These are phyloP conservation scores for Hysterium pulicare DNA, from an alignment of 2,329 filamentous ascomycete genomes.

Conservation along the genomic window DNA sequence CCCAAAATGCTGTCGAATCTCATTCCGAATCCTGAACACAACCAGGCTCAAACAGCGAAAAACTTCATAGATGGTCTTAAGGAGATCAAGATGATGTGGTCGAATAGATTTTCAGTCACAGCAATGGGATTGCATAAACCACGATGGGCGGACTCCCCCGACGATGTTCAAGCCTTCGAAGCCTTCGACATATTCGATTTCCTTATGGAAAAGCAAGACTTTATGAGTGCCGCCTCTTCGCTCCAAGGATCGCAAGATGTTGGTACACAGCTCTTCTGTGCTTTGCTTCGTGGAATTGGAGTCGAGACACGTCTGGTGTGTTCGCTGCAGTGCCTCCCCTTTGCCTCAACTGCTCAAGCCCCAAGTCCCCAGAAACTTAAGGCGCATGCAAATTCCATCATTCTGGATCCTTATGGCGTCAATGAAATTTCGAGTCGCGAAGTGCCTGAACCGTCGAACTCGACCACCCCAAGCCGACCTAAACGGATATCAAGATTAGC, in stretches of 20 bases:
- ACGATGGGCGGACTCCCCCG: conserved; percentile 69
- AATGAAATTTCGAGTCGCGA: too few relatives aligned
- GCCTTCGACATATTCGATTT: conserved; percentile 62
- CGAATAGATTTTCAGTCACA: conserved; percentile 65
- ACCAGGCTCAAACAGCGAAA: conserved; percentile 73
- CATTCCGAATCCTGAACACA: conserved; percentile 62
- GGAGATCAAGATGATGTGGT: conserved; percentile 65
- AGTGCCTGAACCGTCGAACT: background rate
- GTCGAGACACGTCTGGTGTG: conserved; percentile 81
- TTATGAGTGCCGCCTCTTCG: conserved; percentile 64
- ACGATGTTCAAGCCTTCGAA: conserved; percentile 51
- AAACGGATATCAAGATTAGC: conserved; percentile 32
- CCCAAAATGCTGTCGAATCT: conserved; percentile 65
- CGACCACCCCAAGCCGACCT: conserved; percentile 10
- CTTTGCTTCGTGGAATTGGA: conserved; percentile 76
- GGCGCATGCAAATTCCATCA: conserved; percentile 19
- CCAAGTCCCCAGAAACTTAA: conserved; percentile 24
- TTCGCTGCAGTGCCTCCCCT: conserved; percentile 80
- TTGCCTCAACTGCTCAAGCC: conserved; percentile 46
- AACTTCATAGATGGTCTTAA: conserved; percentile 77
- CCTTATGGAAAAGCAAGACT: conserved; percentile 68
- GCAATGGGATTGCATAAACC: conserved; percentile 45
- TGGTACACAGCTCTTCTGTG: conserved; percentile 87
- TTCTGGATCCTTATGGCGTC: conserved; percentile 27
- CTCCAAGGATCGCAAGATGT: conserved; percentile 82